Evolutionary conservation across 2,329 filamentous ascomycete genomes (phyloP).

Genomic region (Penicillium sp.): DNA sequence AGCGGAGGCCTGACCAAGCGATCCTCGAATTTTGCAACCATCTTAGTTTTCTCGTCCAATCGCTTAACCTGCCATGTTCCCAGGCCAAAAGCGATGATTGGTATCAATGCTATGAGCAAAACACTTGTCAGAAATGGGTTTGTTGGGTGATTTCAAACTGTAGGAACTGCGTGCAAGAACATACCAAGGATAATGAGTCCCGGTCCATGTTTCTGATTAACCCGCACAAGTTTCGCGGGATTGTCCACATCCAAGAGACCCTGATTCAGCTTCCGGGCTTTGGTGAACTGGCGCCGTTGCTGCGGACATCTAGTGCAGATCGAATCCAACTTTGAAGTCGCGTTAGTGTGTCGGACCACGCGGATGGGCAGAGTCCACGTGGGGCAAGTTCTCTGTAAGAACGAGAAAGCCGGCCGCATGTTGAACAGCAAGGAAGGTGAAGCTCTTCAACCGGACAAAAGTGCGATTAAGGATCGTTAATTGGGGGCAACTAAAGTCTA

Average conservation of each 20-base stretch:
- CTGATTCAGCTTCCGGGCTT: conserved; percentile 60
- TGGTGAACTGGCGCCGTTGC: conserved; percentile 40
- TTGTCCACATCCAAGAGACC: conserved; percentile 85
- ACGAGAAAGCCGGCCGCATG: conserved; percentile 33
- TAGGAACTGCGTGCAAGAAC: conserved; percentile 4
- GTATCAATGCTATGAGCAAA: conserved; percentile 69
- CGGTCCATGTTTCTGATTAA: conserved; percentile 72
- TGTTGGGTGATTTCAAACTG: not conserved
- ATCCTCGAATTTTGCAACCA: conserved; percentile 90
- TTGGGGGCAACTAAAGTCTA: not conserved
- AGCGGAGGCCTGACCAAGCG: conserved; percentile 81
- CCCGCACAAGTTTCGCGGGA: conserved; percentile 75
- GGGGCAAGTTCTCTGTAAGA: conserved; percentile 25
- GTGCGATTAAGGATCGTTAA: not conserved
- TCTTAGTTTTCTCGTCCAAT: conserved; percentile 87
- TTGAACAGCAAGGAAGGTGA: not conserved
- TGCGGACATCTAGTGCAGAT: conserved; percentile 38
- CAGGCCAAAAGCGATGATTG: conserved; percentile 83
- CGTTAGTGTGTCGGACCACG: conserved; percentile 18
- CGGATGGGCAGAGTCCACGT: conserved; percentile 23
- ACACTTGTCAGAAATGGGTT: not conserved
- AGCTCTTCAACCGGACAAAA: not conserved
- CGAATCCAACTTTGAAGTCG: conserved; percentile 27
- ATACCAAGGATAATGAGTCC: conserved; percentile 76
- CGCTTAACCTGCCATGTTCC: conserved; percentile 96